phyloP scores from a whole-genome alignment of 1,139 yeast genomes.

The Yamadazyma taylorii region DNA sequence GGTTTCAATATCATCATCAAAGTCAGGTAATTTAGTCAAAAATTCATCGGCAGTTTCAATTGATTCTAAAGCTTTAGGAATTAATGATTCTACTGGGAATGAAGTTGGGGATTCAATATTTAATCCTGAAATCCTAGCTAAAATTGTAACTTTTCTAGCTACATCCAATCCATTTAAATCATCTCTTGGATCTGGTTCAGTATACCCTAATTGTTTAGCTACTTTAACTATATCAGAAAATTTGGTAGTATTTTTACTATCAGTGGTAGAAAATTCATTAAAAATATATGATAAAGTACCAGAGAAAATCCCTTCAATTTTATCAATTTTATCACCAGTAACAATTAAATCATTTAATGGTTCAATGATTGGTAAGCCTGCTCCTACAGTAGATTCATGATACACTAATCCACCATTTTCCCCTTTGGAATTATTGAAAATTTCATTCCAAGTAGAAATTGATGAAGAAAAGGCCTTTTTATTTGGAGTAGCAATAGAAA shows the following conservation, averaged over 20 bases:
- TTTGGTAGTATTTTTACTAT: constrained; percentile 54
- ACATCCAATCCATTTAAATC: constrained; percentile 97
- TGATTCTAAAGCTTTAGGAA: constrained; percentile 82
- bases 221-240: constrained; percentile 87
- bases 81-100: constrained; percentile 92
- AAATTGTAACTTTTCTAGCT: constrained; percentile 94
- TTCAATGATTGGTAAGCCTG: constrained; percentile 91
- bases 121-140: constrained; percentile 89
- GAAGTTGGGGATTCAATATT: constrained; percentile 86
- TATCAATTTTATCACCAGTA: constrained; percentile 90
- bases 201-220: constrained; percentile 91
- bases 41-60: constrained; percentile 75
- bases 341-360: constrained; percentile 82
- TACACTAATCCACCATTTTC: constrained; percentile 76
- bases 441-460: constrained; percentile 69
- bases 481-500: constrained; percentile 96
- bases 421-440: constrained; percentile 55
- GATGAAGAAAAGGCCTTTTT: constrained; percentile 95
- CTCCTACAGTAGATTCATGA: constrained; percentile 99
- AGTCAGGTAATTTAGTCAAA: constrained; percentile 75
- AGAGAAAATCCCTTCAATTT: constrained; percentile 93
- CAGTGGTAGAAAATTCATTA: constrained; percentile 82
- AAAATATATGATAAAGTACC: constrained; percentile 97
- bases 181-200: constrained; percentile 99
- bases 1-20: constrained; percentile 74